These are phyloP conservation scores for Ettlia oleoabundans DNA, from an alignment of 139 green algal species.

Conservation along the genomic window DNA sequence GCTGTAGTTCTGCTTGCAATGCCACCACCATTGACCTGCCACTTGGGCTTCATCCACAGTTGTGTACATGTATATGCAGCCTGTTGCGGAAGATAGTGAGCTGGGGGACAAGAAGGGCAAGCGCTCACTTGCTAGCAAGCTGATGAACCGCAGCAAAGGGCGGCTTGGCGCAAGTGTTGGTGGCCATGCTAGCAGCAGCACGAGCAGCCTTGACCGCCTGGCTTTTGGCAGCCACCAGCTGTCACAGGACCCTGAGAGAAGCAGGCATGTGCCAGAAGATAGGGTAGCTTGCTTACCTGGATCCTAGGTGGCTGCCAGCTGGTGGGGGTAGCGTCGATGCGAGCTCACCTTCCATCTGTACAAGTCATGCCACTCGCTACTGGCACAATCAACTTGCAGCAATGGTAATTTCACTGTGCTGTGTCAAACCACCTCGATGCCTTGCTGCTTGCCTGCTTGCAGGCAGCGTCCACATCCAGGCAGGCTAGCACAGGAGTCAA, in stretches of 20 bases:
- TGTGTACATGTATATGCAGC: constrained; percentile 2
- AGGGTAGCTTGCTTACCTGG: too few species aligned
- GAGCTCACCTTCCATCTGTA: too few species aligned
- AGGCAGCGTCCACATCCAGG: not conserved
- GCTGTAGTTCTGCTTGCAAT: too few species aligned
- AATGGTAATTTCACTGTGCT: too few species aligned
- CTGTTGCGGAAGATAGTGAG: constrained; percentile 20
- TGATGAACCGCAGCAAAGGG: constrained; percentile 22
- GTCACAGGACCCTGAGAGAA: not conserved
- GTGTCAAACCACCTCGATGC: not conserved
- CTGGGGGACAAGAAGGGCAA: constrained; percentile 12
- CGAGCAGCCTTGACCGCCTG: constrained; percentile 27
- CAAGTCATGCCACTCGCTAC: too few species aligned
- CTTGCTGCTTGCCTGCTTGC: not conserved
- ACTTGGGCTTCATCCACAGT: too few species aligned
- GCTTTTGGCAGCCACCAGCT: constrained; percentile 45
- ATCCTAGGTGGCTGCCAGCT: not conserved
- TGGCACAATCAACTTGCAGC: too few species aligned
- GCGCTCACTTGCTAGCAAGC: constrained; percentile 39
- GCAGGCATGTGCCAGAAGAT: not conserved
- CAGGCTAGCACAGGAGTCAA: not conserved
- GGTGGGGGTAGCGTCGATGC: not conserved
- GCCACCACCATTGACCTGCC: too few species aligned
- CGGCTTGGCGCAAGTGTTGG: constrained; percentile 11
- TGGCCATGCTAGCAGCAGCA: constrained; percentile 8